Evolutionary conservation across 306 rosid genomes (phyloP).

Genomic region (Fagus crenata): DNA sequence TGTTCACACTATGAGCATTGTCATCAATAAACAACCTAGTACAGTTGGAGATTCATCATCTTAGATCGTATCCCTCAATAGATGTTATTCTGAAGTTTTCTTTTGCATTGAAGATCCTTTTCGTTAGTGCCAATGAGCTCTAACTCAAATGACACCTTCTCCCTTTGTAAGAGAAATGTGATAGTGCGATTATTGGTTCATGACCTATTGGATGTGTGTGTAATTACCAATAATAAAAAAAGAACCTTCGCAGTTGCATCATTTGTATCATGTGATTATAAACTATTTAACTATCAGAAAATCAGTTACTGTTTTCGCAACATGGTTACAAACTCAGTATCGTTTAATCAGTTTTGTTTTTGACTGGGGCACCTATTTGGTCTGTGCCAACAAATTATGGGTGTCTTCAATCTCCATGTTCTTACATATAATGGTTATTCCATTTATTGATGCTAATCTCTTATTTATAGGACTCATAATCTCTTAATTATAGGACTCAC

Average conservation of each 20-base stretch:
- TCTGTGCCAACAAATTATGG: background rate
- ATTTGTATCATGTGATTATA: background rate
- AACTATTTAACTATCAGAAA: background rate
- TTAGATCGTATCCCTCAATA: background rate
- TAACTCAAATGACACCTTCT: too few relatives aligned
- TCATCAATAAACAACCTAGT: background rate
- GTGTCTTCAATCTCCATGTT: conserved; percentile 13
- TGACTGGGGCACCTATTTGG: conserved; percentile 5
- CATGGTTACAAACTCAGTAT: background rate
- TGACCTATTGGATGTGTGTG: too few relatives aligned
- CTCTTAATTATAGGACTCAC: background rate
- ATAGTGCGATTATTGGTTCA: too few relatives aligned
- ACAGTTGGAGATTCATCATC: background rate
- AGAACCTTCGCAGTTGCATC: background rate
- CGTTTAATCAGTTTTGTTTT: background rate
- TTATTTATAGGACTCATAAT: background rate
- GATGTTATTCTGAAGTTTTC: background rate
- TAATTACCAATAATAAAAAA: too few relatives aligned
- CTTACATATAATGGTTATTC: conserved; percentile 6
- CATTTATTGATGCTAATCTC: background rate
- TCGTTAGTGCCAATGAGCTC: background rate
- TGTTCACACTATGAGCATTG: background rate
- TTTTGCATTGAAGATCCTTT: background rate
- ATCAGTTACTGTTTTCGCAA: background rate
- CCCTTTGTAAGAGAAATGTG: too few relatives aligned